Evolutionary conservation across 2,329 filamentous ascomycete genomes (phyloP).

Genomic region (Zarea fungicola): DNA sequence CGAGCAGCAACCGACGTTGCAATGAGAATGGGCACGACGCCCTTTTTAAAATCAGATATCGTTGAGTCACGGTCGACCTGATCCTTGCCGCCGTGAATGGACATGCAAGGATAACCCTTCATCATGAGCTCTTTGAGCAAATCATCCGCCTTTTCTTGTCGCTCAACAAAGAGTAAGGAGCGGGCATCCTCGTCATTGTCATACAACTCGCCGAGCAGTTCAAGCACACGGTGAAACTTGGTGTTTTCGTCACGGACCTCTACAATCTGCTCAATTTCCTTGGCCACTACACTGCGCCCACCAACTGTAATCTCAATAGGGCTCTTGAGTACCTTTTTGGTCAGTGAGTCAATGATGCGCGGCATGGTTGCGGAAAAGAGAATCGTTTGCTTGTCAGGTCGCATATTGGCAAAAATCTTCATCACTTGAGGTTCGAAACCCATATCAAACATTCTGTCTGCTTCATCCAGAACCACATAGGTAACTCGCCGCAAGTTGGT

Average conservation of each 20-base stretch:
- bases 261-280: conserved; percentile 89
- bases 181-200: conserved; percentile 84
- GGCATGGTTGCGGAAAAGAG: conserved; percentile 97
- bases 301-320: conserved; percentile 92
- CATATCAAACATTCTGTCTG: conserved; percentile 99
- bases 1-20: conserved; percentile 94
- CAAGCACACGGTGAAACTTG: conserved; percentile 80
- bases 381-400: conserved; percentile 88
- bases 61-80: conserved; percentile 90
- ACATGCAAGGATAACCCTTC: conserved; percentile 87
- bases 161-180: conserved; percentile 84
- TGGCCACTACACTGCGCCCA: conserved; percentile 79
- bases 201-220: conserved; percentile 83
- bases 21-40: conserved; percentile 82
- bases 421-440: conserved; percentile 97
- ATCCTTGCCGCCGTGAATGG: conserved; percentile 90
- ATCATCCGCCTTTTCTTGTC: conserved; percentile 84
- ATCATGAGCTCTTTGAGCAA: conserved; percentile 71
- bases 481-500: conserved; percentile 86
- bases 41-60: conserved; percentile 89
- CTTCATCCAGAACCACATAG: conserved; percentile 94
- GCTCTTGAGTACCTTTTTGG: conserved; percentile 78
- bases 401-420: conserved; percentile 89
- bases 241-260: conserved; percentile 76
- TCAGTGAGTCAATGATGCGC: conserved; percentile 82